Evolutionary conservation across 78 protist genomes (phyloP).

Genomic region (Dictyostelium capitatum): DNA sequence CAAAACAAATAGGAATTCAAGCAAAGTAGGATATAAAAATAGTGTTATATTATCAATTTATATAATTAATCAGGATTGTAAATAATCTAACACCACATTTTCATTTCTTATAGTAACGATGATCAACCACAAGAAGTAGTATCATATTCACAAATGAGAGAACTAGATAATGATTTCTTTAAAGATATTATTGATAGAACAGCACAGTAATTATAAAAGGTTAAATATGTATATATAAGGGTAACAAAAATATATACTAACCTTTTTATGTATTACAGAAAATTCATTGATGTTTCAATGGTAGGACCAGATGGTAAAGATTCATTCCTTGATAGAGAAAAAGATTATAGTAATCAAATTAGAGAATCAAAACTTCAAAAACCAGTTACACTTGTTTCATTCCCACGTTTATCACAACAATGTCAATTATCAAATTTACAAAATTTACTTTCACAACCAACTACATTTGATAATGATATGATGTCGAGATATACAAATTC

Average conservation of each 20-base stretch:
- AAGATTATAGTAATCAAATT: slow-evolving; percentile 56
- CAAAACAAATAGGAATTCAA: slow-evolving; percentile 73
- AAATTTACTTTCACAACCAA: slow-evolving; percentile 68
- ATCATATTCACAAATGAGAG: slow-evolving; percentile 80
- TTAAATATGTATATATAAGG: neutral
- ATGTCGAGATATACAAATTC: slow-evolving; percentile 16
- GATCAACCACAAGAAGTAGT: slow-evolving; percentile 45
- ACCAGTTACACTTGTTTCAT: slow-evolving; percentile 24
- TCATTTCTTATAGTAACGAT: neutral
- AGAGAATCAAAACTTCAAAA: slow-evolving; percentile 39
- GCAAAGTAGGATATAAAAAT: slow-evolving; percentile 3
- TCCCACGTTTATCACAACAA: slow-evolving; percentile 60
- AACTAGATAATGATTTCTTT: slow-evolving; percentile 69
- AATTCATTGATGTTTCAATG: slow-evolving; percentile 78
- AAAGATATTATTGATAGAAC: slow-evolving; percentile 80
- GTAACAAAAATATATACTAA: neutral
- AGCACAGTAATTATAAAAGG: slow-evolving; percentile 45
- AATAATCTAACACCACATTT: neutral
- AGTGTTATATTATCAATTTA: neutral
- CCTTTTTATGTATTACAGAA: neutral
- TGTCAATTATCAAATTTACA: slow-evolving; percentile 49
- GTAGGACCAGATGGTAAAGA: slow-evolving; percentile 70
- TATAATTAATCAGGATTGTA: neutral
- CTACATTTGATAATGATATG: slow-evolving; percentile 56
- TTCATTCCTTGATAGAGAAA: slow-evolving; percentile 30